Evolutionary conservation across 129 eudicot genomes (phyloP), one percentile per base, ranked within the genome.

Genomic region (Flaveria robusta): DNA sequence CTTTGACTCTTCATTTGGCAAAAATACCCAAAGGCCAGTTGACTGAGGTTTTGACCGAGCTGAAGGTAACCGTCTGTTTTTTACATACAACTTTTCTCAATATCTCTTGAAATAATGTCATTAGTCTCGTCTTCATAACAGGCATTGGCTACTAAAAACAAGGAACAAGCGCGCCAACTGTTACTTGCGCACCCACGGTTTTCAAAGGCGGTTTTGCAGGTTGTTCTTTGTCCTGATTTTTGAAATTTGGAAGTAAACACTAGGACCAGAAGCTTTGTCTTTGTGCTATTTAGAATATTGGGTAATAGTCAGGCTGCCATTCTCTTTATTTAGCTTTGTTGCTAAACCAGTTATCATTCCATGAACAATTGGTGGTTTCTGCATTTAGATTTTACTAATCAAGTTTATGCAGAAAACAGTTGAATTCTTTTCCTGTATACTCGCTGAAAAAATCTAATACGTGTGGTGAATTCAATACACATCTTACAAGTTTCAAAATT

Each of bases 161-260:
- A 90, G 81, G 97, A 93, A 68, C 84, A 88, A 83, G 89, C 90
- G 16, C 92, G 96, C 54, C 87, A 88, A 59, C 89, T 93, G 71
- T 76, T 93, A 66, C 85, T 85, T 71, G 81, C 76, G 37, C 46
- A 73, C 68, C 96, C 93, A 22, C 85, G 76, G 58, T 80, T 93
- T 81, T 70, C 88, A 39, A 93, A 93, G 83, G 96, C 97, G 79
- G 79, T 93, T 75, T 84, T 93, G 65, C 97, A 88, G 98, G 98
- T 93, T 80, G 59, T 77, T 51, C 37, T 43, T 52, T 47, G 14
- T 11, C 14, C 52, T 14, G 15, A 14, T 12, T 47, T 11, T 47
- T 47, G 52, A 47, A 9, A 42, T 42, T 42, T 42, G 46, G 46
- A 9, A 42, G 11, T 42, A 47, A 47, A 47, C 14, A 11, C 15